Conservation (phyloP, 345 rosid genomes). For the Syzygium aromaticum region DNA sequence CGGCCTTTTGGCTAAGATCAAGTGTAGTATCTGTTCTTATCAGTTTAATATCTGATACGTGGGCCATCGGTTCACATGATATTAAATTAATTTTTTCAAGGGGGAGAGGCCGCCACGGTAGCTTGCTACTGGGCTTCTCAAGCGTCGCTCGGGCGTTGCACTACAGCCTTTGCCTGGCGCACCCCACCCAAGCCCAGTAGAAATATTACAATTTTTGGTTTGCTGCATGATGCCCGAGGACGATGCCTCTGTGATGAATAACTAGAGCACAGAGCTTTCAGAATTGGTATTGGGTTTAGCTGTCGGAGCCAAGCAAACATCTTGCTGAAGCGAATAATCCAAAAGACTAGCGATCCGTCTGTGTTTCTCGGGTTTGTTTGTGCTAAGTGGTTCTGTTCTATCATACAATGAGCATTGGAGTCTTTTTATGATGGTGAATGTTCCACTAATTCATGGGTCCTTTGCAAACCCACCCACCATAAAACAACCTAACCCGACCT, state of each 20-base stretch:
- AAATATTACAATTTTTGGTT: neutral
- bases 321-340: neutral
- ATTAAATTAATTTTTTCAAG: conserved; percentile 20
- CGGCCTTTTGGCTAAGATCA: conserved; percentile 71
- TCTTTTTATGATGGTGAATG: neutral
- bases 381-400: neutral
- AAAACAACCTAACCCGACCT: neutral
- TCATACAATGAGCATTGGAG: neutral
- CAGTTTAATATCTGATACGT: conserved; percentile 54
- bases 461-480: neutral
- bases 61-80: conserved; percentile 29
- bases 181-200: neutral
- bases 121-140: neutral
- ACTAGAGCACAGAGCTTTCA: neutral
- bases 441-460: neutral
- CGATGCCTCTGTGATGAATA: neutral
- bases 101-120: neutral
- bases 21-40: conserved; percentile 59
- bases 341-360: neutral
- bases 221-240: no score
- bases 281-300: neutral
- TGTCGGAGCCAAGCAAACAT: neutral
- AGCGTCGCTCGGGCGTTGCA: neutral
- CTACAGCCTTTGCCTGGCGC: neutral
- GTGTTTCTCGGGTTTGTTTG: neutral